Conservation (phyloP, 495 filamentous ascomycete genomes). For the Wilcoxina mikolae region DNA sequence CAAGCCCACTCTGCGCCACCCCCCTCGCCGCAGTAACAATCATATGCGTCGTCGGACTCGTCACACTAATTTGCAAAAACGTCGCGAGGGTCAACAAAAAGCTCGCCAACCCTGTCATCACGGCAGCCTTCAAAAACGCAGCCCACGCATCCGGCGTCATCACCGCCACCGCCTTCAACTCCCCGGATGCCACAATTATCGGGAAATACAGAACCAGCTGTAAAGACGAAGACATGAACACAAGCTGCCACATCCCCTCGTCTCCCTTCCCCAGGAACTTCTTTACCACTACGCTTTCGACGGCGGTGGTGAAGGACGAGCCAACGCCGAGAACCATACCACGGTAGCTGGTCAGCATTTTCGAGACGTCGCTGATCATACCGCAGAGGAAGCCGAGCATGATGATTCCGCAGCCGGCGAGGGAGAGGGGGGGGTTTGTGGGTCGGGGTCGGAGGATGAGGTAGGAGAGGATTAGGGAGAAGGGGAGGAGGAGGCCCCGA, state of each 20-base stretch:
- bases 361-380: conserved; percentile 11
- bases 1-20: conserved; percentile 17
- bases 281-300: conserved; percentile 19
- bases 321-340: conserved; percentile 15
- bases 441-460: conserved; percentile 17
- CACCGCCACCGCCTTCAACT: neutral
- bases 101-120: conserved; percentile 11
- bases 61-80: conserved; percentile 23
- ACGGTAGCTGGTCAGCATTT: conserved; percentile 12
- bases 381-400: conserved; percentile 19
- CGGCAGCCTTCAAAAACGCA: conserved; percentile 6
- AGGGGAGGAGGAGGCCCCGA: conserved; percentile 18
- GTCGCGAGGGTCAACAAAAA: conserved; percentile 22
- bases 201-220: conserved; percentile 15
- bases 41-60: conserved; percentile 23
- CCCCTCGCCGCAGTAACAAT: conserved; percentile 21
- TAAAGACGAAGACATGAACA: conserved; percentile 19
- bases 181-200: conserved; percentile 9
- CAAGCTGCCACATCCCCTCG: conserved; percentile 23
- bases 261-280: conserved; percentile 16
- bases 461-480: conserved; percentile 14
- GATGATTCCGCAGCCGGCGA: conserved; percentile 15
- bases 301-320: conserved; percentile 18
- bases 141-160: neutral
- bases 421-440: conserved; percentile 13